Evolutionary conservation across 306 rosid species (phyloP), one percentile per base, ranked within the genome.

Genomic region (Ziziphus jujuba): DNA sequence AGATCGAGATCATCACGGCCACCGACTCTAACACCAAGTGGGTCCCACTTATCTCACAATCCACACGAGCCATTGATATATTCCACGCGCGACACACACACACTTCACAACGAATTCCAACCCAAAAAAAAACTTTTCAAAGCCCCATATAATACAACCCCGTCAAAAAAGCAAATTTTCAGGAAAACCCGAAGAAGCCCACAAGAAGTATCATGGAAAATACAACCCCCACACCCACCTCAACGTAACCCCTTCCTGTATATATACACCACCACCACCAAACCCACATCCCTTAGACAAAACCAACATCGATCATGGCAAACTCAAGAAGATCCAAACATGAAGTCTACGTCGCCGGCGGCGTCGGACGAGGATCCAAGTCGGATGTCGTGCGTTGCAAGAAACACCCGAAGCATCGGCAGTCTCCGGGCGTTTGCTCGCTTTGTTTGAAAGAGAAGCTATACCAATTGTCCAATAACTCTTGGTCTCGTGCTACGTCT

Each of bases 361-460:
- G 81, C 0, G n/a, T n/a, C n/a, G 21, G 76, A 20, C 33, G 19
- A 31, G 48, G 43, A 25, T 52, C 76, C 71, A 75, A 69, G 24
- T 22, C 70, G 0, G 51, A 68, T 15, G 70, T 63, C n/a, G 70
- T 66, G 0, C 74, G 63, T 0, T 93, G 97, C 84, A 87, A 78
- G 83, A 87, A 82, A 73, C 98, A 93, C 77, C 93, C 91, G 0
- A 90, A 87, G 52, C 97, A 93, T 69, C 62, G 58, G 16, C 99
- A 93, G 66, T 72, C 97, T 0, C 92, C 96, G 0, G 99, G 99
- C 0, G 96, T 93, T 0, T 93, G 98, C 79, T 83, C 97, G 7
- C 61, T 93, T 59, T 93, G 98, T 62, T 75, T 93, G 66, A 67
- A 25, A 9, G 82, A 89, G 19, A 92, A 67, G 38, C 91, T 92